These are phyloP conservation scores for Ilex asprella DNA, from an alignment of 257 asterid genomes.

Conservation along the genomic window DNA sequence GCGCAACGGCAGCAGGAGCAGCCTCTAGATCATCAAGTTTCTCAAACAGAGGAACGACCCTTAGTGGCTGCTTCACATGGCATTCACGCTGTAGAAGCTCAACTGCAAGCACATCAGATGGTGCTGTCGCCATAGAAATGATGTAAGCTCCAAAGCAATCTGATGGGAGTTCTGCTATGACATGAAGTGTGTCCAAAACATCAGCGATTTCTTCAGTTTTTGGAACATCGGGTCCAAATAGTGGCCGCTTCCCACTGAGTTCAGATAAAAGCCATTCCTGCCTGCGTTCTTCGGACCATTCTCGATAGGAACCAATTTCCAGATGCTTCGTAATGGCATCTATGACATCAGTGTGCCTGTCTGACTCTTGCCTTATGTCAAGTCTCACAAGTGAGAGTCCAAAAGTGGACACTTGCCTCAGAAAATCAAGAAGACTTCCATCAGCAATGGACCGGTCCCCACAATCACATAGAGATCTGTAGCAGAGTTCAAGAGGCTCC, in stretches of 20 bases:
- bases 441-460: slow-evolving; percentile 45
- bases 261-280: slow-evolving; percentile 51
- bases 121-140: slow-evolving; percentile 46
- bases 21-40: slow-evolving; percentile 40
- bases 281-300: slow-evolving; percentile 40
- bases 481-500: slow-evolving; percentile 50
- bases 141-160: slow-evolving; percentile 48
- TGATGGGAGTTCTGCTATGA: slow-evolving; percentile 41
- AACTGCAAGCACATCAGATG: slow-evolving; percentile 49
- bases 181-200: slow-evolving; percentile 44
- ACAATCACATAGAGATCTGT: slow-evolving; percentile 44
- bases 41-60: slow-evolving; percentile 54
- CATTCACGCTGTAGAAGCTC: slow-evolving; percentile 52
- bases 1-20: slow-evolving; percentile 51
- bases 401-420: slow-evolving; percentile 48
- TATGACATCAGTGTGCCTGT: slow-evolving; percentile 45
- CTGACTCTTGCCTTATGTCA: slow-evolving; percentile 49
- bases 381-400: slow-evolving; percentile 47
- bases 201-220: slow-evolving; percentile 45
- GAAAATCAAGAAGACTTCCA: slow-evolving; percentile 46
- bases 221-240: slow-evolving; percentile 42
- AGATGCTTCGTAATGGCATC: slow-evolving; percentile 41
- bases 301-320: slow-evolving; percentile 42
- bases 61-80: slow-evolving; percentile 32
- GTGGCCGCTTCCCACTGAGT: slow-evolving; percentile 46